These are phyloP conservation scores for Cytospora mali DNA, from an alignment of 2,329 filamentous ascomycete species.

Conservation along the genomic window DNA sequence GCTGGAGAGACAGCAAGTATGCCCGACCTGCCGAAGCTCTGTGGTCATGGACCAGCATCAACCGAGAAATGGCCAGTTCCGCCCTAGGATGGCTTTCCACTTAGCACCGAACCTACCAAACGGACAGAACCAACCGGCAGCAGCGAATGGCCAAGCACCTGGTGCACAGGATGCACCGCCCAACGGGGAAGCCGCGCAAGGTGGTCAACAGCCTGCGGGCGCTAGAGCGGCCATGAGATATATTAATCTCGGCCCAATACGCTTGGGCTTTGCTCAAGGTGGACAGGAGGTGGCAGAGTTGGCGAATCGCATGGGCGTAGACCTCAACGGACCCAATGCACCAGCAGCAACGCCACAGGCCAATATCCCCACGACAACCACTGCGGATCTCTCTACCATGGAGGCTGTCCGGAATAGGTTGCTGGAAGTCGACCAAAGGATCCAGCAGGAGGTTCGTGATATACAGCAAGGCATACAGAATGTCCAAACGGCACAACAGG, in stretches of 20 bases:
- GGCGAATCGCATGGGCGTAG: slow-evolving; percentile 62
- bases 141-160: slow-evolving; percentile 34
- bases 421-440: slow-evolving; percentile 66
- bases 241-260: slow-evolving; percentile 66
- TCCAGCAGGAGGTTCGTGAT: slow-evolving; percentile 65
- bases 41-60: slow-evolving; percentile 64
- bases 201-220: slow-evolving; percentile 38
- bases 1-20: slow-evolving; percentile 96
- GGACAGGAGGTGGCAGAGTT: slow-evolving; percentile 68
- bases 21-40: slow-evolving; percentile 87
- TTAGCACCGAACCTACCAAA: slow-evolving; percentile 38
- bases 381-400: slow-evolving; percentile 29
- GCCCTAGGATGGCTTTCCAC: slow-evolving; percentile 40
- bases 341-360: slow-evolving; percentile 24
- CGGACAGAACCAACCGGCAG: slow-evolving; percentile 40
- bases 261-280: slow-evolving; percentile 76
- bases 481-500: slow-evolving; percentile 65
- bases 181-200: slow-evolving; percentile 39
- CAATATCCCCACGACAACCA: slow-evolving; percentile 25
- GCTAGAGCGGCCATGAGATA: slow-evolving; percentile 35
- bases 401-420: slow-evolving; percentile 61
- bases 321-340: slow-evolving; percentile 37
- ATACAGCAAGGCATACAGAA: slow-evolving; percentile 67
- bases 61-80: slow-evolving; percentile 36
- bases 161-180: slow-evolving; percentile 32